Evolutionary conservation across 2,329 filamentous ascomycete species (phyloP), one percentile per base, ranked within the genome.

Genomic region (Samsoniella hepiali): DNA sequence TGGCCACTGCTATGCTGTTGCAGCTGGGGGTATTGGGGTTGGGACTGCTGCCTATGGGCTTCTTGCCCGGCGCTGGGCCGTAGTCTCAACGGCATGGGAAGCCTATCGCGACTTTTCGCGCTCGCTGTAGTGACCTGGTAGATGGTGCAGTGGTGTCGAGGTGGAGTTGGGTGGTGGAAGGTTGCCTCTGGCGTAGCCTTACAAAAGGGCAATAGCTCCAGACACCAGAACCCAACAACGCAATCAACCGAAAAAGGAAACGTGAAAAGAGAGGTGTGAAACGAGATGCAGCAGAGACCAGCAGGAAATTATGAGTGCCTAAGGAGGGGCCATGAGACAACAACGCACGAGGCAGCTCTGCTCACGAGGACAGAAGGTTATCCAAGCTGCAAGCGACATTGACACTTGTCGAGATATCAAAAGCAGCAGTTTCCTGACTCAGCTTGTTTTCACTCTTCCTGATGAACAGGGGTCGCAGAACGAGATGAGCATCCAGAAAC

Each of bases 361-460:
- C 32, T 56, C 42, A 49, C 51, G 32, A 27, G 32, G 59, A 62
- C 59, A 54, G 27, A 42, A 29, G 45, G 29, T 9, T 34, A 17
- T 54, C 38, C 31, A 4, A 13, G 13, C 22, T 34, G 27, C 31
- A n/a, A 38, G 10, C 17, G 29, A 38, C 22, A 62, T 55, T 32
- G 42, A 62, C 59, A 56, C 59, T 62, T 47, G 59, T 45, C 50
- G 31, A 49, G 15, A 36, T 38, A 15, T 49, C 31, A 31, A 38
- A n/a, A 45, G 8, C 9, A n/a, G 15, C 10, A 42, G 10, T 15
- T 51, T 38, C 42, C 51, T 31, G 59, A 56, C 59, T 62, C 42
- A 49, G 59, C 50, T 34, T 34, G 10, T 31, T 22, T 10, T 36
- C 27, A 5, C 17, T 38, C 40, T 62, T 49, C 36, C 49, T 2